Percentiles rank a stretch among this genome's conserved stretches.
phyloP scores from a whole-genome alignment of 179 eudicot species.

The Spinacia oleracea region DNA sequence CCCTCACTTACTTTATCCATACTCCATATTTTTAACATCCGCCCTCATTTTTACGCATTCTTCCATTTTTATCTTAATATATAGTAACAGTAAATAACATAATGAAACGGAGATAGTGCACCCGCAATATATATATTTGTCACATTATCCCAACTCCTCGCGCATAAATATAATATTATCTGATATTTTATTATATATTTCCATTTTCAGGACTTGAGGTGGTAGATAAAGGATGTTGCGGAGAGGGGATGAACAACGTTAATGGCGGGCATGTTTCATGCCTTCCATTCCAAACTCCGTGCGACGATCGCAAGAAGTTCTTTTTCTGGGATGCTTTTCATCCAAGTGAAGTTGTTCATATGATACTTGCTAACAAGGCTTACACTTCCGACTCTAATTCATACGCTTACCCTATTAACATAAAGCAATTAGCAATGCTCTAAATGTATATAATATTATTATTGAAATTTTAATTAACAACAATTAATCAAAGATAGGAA shows the following conservation, averaged over 20 bases:
- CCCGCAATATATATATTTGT: too few species aligned
- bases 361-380: conserved; percentile 54
- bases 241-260: conserved; percentile 57
- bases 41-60: too few species aligned
- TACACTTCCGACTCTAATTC: conserved; percentile 39
- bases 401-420: conserved; percentile 59
- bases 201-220: conserved; percentile 56
- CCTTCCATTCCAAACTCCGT: conserved; percentile 64
- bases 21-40: too few species aligned
- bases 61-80: too few species aligned
- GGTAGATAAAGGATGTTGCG: conserved; percentile 73
- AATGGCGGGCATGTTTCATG: conserved; percentile 68
- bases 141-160: too few species aligned
- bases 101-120: too few species aligned
- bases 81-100: too few species aligned
- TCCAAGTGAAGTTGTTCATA: conserved; percentile 67
- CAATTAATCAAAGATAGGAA: too few species aligned
- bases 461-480: too few species aligned
- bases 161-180: too few species aligned
- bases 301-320: conserved; percentile 52
- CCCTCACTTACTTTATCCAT: too few species aligned
- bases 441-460: not conserved
- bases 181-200: not conserved
- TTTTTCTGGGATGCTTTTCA: conserved; percentile 89
- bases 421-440: conserved; percentile 56